Conservation (phyloP, 73 alveolate genomes). For the Paramecium octaurelia region DNA sequence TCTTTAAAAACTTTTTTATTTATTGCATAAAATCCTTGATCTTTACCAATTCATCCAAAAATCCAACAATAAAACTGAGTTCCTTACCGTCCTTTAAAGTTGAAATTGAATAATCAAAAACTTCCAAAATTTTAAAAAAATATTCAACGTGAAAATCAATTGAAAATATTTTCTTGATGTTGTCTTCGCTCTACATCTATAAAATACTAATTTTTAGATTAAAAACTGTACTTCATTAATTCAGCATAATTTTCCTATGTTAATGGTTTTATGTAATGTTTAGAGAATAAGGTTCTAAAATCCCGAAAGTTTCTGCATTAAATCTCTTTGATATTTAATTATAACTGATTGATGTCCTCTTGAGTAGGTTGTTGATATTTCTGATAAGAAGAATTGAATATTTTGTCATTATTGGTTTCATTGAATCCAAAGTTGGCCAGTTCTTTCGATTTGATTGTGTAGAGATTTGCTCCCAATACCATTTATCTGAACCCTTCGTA, state of each 20-base stretch:
- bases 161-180: slow-evolving; percentile 1
- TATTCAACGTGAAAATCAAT: not conserved
- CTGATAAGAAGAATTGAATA: not conserved
- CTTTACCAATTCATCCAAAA: not conserved
- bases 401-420: not conserved
- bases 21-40: not conserved
- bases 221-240: not conserved
- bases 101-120: not conserved
- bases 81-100: not conserved
- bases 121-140: slow-evolving; percentile 16
- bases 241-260: not conserved
- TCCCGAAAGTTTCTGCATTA: slow-evolving; percentile 28
- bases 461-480: slow-evolving; percentile 59
- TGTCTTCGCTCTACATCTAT: not conserved
- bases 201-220: not conserved
- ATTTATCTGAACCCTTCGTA: slow-evolving; percentile 60
- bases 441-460: slow-evolving; percentile 51
- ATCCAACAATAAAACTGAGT: not conserved
- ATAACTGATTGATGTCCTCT: not conserved
- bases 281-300: not conserved
- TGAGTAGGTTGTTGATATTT: not conserved
- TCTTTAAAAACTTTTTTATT: not conserved
- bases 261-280: not conserved
- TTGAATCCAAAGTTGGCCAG: not conserved
- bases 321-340: not conserved